Base-by-base conservation (phyloP, 2,329 filamentous ascomycete genomes). In the Aspergillus costaricaensis region DNA sequence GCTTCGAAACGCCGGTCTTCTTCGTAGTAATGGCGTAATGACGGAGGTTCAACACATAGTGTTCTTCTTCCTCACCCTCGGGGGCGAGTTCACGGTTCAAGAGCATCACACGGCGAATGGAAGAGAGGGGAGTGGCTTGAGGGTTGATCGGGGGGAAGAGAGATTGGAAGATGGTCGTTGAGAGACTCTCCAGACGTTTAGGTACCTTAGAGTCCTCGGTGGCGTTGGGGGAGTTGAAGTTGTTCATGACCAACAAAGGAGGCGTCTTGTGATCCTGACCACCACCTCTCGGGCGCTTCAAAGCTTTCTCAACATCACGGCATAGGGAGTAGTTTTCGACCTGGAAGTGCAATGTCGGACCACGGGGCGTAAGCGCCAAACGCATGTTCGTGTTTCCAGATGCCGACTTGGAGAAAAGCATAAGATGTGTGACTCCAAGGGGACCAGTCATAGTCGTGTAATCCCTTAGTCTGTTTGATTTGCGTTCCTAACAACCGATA, bases 161-260 rank as follows among this genome's bases (percentile, higher is more conserved):
- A 7, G 92, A 96, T 76, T 97, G 94, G 79, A 98, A 99, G 71
- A 97, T 88, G 49, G 92, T 96, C 2, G 93, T 98, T 2, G 92
- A 88, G 32, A 99, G 88, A 23, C 90, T 89, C 79, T 99, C 95
- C 71, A 99, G 90, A 68, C 97, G 93, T 73, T 92, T 96, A 5
- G 94, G 92, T n/a, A 96, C 88, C 63, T 89, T 84, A 30, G 85
- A 78, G 59, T 87, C 85, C 61, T 80, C 74, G 58, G 79, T 74
- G 53, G 78, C 76, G 63, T 82, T 82, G 27, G 89, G 84, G 3
- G 88, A 89, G 41, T 86, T 86, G 77, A 99, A 96, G 77, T 96
- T 97, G 80, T 99, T 99, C 95, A 99, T 98, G 67, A 99, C 95
- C 48, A 99, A 85, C 78, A 98, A 79, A 63, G 95, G 95, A 6